These are phyloP conservation scores for Pseudopithomyces maydicus DNA, from an alignment of 2,329 filamentous ascomycete species.

Conservation along the genomic window DNA sequence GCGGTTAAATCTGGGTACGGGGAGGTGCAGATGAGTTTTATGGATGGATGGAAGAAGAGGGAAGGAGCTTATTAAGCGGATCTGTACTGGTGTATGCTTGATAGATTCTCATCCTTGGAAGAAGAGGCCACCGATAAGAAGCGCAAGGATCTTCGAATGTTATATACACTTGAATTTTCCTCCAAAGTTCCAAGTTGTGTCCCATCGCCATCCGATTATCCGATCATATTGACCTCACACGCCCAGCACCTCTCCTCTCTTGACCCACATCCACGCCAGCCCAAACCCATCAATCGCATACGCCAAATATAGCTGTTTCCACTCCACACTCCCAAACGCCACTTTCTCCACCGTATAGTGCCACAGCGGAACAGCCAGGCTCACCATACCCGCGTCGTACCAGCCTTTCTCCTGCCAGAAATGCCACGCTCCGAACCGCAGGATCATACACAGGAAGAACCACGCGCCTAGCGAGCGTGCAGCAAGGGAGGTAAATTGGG, in stretches of 20 bases:
- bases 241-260: neutral
- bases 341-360: neutral
- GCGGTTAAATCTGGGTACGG: constrained; percentile 46
- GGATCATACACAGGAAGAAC: neutral
- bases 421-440: neutral
- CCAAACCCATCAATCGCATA: neutral
- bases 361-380: neutral
- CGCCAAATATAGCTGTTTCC: neutral
- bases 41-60: constrained; percentile 21
- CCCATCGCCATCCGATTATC: too few relatives aligned
- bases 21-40: constrained; percentile 15
- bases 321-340: neutral
- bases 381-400: constrained; percentile 2
- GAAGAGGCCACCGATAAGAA: too few relatives aligned
- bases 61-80: constrained; percentile 16
- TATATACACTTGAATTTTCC: too few relatives aligned
- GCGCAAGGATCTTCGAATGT: too few relatives aligned
- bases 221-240: neutral
- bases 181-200: too few relatives aligned
- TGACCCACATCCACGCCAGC: neutral
- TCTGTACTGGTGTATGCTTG: too few relatives aligned
- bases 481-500: neutral
- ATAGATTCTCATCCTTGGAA: too few relatives aligned
- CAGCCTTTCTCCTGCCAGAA: neutral
- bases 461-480: neutral